Evolutionary conservation across 2,329 filamentous ascomycete genomes (phyloP).

Genomic region (Knufia fluminis): DNA sequence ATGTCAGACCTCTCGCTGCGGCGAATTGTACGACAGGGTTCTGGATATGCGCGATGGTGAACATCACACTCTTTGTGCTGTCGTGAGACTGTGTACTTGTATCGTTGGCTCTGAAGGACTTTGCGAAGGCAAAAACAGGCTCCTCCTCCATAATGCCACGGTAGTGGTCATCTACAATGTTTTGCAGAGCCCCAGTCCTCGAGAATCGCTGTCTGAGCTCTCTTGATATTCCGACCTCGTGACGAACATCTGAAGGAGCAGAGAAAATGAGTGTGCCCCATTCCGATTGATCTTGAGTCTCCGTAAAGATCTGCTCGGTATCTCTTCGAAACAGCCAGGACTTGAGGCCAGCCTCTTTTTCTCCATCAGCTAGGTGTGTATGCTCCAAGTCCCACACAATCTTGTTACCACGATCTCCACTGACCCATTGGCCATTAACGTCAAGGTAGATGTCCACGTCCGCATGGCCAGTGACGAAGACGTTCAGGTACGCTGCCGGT

Average conservation of each 20-base stretch:
- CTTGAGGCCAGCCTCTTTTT: conserved; percentile 30
- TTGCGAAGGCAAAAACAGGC: conserved; percentile 72
- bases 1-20: conserved; percentile 62
- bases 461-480: conserved; percentile 58
- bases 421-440: conserved; percentile 72
- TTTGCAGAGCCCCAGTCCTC: conserved; percentile 54
- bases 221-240: conserved; percentile 62
- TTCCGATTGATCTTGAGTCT: conserved; percentile 64
- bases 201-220: conserved; percentile 61
- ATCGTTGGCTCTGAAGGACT: conserved; percentile 48
- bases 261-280: conserved; percentile 77
- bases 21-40: conserved; percentile 73
- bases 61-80: conserved; percentile 46
- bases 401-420: conserved; percentile 58
- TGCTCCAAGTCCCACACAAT: conserved; percentile 61
- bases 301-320: conserved; percentile 59
- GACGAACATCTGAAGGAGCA: conserved; percentile 55
- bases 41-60: conserved; percentile 69
- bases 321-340: conserved; percentile 36
- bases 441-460: conserved; percentile 59
- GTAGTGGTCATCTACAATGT: conserved; percentile 57
- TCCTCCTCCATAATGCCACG: conserved; percentile 66
- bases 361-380: conserved; percentile 31
- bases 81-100: conserved; percentile 21
- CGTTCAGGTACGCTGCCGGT: conserved; percentile 69